Conservation (phyloP, 495 filamentous ascomycete genomes). For the Penicillium lividum region DNA sequence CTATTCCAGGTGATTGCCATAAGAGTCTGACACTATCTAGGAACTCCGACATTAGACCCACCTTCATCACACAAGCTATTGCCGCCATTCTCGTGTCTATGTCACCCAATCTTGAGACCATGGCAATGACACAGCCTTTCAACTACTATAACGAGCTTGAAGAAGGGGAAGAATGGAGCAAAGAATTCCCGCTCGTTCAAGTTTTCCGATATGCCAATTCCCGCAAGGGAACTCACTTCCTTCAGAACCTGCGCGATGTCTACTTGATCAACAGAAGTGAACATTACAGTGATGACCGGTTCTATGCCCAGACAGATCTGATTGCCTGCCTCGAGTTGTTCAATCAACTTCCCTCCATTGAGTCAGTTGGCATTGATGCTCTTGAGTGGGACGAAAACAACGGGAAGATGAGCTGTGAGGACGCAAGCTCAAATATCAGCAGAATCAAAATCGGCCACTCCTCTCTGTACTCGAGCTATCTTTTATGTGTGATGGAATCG, state of each 20-base stretch:
- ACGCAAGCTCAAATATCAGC: slow-evolving; percentile 22
- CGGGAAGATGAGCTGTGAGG: background rate
- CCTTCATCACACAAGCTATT: slow-evolving; percentile 27
- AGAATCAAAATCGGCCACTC: slow-evolving; percentile 22
- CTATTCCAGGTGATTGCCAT: too few species aligned
- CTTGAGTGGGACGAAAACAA: slow-evolving; percentile 13
- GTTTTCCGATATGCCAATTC: slow-evolving; percentile 20
- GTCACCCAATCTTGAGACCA: slow-evolving; percentile 27
- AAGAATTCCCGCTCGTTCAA: slow-evolving; percentile 15
- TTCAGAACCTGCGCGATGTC: slow-evolving; percentile 27
- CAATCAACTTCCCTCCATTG: slow-evolving; percentile 27
- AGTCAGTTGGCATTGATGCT: slow-evolving; percentile 21
- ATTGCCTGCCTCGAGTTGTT: slow-evolving; percentile 12
- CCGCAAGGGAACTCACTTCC: slow-evolving; percentile 13
- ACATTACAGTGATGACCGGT: slow-evolving; percentile 13
- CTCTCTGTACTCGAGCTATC: slow-evolving; percentile 8
- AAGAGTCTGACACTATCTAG: background rate
- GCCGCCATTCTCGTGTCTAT: slow-evolving; percentile 27
- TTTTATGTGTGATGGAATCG: slow-evolving; percentile 19
- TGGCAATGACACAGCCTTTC: slow-evolving; percentile 19
- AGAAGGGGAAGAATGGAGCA: background rate
- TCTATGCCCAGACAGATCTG: slow-evolving; percentile 19
- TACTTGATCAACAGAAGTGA: slow-evolving; percentile 18
- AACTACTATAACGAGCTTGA: background rate
- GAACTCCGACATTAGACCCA: background rate